Evolutionary conservation across 306 rosid species (phyloP), one percentile per base, ranked within the genome.

Genomic region (Pterocarpus macrocarpus): DNA sequence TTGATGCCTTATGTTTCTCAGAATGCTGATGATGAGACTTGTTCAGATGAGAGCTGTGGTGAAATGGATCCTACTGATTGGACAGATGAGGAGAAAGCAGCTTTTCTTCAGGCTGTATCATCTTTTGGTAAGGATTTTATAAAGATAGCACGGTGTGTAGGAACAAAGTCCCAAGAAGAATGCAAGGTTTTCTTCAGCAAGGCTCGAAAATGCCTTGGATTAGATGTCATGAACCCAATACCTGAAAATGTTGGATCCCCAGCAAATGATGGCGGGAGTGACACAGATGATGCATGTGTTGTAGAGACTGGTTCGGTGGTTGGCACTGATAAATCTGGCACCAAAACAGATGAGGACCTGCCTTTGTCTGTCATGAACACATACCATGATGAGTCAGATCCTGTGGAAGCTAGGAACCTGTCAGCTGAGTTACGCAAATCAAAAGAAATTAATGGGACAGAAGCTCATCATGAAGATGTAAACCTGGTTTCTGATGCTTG

Each of bases 131-230:
- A 85, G 79, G 98, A 93, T 81, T 96, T 96, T 65, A 57, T 71
- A 0, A 90, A 81, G 89, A 87, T 96, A 75, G 87, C 99, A 10
- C 85, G 85, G 7, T 86, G 91, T 62, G 88, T 96, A 15, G 69
- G 91, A 69, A 88, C 99, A 5, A 94, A 85, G 80, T 90, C 97
- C 44, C 82, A 80, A 76, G 94, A 92, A 63, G 97, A 96, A 82
- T 96, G 99, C 89, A 96, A 91, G 80, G 91, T 91, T 63, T 96
- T 94, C 82, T 96, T 92, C 77, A 96, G 99, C 80, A 96, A 96
- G 91, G 97, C 94, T 66, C 87, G 94, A 57, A 96, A 91, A 73
- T 89, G 97, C 78, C 97, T 96, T 86, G 97, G 95, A n/a, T 83
- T 94, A 75, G 92, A 96, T 88, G 74, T 84, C 55, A 64, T 90